These are phyloP conservation scores for Musa troglodytarum DNA, from an alignment of 176 grass and related monocot genomes.

Conservation along the genomic window DNA sequence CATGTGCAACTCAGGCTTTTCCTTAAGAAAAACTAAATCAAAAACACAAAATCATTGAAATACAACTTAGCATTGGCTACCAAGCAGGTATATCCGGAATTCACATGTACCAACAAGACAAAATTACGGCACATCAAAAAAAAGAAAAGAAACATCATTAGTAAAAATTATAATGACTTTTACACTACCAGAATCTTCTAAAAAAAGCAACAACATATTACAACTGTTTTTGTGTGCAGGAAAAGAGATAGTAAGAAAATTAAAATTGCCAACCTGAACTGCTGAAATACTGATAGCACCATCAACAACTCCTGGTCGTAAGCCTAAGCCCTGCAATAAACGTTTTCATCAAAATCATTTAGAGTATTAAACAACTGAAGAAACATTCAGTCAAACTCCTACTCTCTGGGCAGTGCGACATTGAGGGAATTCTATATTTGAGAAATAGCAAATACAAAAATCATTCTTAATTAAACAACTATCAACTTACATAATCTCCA, in stretches of 20 bases:
- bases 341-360: background rate
- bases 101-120: background rate
- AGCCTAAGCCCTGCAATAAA: conserved; percentile 56
- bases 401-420: background rate
- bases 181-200: background rate
- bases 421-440: background rate
- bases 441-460: too few species aligned
- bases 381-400: background rate
- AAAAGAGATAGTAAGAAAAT: background rate
- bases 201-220: background rate
- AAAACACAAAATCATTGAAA: too few species aligned
- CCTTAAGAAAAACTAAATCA: too few species aligned
- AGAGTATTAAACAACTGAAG: background rate
- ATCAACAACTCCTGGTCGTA: conserved; percentile 87
- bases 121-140: background rate
- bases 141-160: background rate
- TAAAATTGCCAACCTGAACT: conserved; percentile 50
- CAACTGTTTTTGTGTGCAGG: background rate
- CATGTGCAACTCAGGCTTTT: too few species aligned
- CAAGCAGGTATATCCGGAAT: too few species aligned
- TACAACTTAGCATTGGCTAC: too few species aligned
- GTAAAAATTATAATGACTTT: background rate
- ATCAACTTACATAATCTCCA: too few species aligned
- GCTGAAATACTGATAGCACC: conserved; percentile 95
- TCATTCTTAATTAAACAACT: too few species aligned